Evolutionary conservation across 164 flowering plant species (phyloP).

Genomic region (Macadamia integrifolia): DNA sequence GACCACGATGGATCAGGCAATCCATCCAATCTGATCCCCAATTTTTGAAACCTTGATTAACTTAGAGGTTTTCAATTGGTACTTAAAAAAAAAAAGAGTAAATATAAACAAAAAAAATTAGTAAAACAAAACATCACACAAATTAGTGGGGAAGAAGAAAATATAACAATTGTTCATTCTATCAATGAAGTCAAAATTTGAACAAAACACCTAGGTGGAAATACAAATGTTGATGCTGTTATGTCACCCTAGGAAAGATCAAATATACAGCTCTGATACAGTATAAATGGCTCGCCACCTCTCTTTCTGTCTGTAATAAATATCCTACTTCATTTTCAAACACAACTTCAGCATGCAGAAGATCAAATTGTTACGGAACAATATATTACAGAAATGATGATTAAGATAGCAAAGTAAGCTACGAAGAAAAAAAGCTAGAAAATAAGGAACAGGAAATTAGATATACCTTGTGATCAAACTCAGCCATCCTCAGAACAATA

Average conservation of each 20-base stretch:
- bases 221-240: neutral
- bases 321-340: neutral
- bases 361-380: neutral
- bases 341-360: neutral
- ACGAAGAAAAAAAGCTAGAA: neutral
- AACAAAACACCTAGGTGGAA: too few species aligned
- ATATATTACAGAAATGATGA: neutral
- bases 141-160: too few species aligned
- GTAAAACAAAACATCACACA: too few species aligned
- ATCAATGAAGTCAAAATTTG: too few species aligned
- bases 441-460: neutral
- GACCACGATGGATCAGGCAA: too few species aligned
- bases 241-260: neutral
- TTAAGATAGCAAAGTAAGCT: neutral
- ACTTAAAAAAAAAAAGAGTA: too few species aligned
- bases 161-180: too few species aligned
- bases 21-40: too few species aligned
- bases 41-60: too few species aligned
- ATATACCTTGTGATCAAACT: slow-evolving; percentile 93
- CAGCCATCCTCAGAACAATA: slow-evolving; percentile 89
- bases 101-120: too few species aligned
- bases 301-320: neutral
- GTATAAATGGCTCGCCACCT: neutral
- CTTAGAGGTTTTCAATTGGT: too few species aligned
- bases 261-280: neutral